phyloP scores from a whole-genome alignment of 805 yeast species.

The Sungouiella thailandica region DNA sequence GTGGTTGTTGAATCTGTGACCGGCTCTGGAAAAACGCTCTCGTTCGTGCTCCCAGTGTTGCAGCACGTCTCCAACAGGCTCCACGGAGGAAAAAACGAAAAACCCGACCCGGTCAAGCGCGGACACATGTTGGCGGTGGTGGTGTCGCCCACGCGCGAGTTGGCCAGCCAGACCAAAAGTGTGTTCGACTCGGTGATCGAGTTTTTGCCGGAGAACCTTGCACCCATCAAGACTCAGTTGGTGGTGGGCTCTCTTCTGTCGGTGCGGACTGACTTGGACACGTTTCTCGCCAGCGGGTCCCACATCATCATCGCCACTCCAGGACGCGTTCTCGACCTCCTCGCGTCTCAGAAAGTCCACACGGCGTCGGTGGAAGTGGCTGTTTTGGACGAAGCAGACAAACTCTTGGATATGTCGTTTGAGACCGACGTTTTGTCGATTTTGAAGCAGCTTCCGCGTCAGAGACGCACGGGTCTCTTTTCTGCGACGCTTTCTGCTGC shows the following conservation, averaged over 20 bases:
- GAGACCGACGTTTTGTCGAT: constrained; percentile 64
- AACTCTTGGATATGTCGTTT: constrained; percentile 75
- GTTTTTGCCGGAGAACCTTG: constrained; percentile 47
- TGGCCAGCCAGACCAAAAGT: constrained; percentile 63
- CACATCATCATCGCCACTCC: constrained; percentile 89
- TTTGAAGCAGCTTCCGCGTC: constrained; percentile 72
- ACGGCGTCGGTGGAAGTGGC: constrained; percentile 64
- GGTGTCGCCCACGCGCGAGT: constrained; percentile 68
- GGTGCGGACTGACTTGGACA: constrained; percentile 66
- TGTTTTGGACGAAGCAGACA: constrained; percentile 91
- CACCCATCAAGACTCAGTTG: constrained; percentile 49
- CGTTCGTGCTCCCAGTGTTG: constrained; percentile 78
- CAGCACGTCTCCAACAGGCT: constrained; percentile 50
- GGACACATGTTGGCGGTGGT: constrained; percentile 73
- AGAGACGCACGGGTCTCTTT: constrained; percentile 87
- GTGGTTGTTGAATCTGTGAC: constrained; percentile 97
- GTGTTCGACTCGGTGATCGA: constrained; percentile 61
- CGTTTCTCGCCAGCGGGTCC: constrained; percentile 51
- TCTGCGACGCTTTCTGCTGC: constrained; percentile 91
- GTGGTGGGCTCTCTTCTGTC: constrained; percentile 60
- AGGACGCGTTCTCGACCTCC: constrained; percentile 77
- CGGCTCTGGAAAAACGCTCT: constrained; percentile 97
- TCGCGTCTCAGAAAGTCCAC: constrained; percentile 53
- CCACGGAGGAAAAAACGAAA: constrained; percentile 17
- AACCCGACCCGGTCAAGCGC: constrained; percentile 35